These are phyloP conservation scores for Pseudonitzschia pungens DNA, from an alignment of 108 stramenopile species.

Conservation along the genomic window DNA sequence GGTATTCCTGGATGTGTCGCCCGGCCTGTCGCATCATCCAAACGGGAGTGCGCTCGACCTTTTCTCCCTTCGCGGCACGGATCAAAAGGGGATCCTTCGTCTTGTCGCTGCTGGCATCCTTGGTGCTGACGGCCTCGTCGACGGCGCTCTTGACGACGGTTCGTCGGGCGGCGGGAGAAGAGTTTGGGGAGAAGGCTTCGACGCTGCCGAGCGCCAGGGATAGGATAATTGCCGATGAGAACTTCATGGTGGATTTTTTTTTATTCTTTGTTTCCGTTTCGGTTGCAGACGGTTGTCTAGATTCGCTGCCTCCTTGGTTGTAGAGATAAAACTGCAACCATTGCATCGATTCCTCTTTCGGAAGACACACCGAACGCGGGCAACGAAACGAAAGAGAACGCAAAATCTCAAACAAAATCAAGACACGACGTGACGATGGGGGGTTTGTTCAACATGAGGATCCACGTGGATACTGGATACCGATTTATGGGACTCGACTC, in stretches of 20 bases:
- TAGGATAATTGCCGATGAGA: slow-evolving; percentile 20
- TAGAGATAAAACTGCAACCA: too few species aligned
- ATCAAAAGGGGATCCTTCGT: slow-evolving; percentile 82
- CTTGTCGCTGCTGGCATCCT: background rate
- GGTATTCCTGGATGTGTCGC: slow-evolving; percentile 95
- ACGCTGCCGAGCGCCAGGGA: slow-evolving; percentile 8
- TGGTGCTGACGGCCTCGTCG: slow-evolving; percentile 29
- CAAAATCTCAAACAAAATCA: slow-evolving; percentile 8
- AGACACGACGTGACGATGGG: background rate
- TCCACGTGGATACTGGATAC: slow-evolving; percentile 12
- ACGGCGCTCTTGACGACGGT: slow-evolving; percentile 31
- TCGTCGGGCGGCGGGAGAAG: slow-evolving; percentile 17
- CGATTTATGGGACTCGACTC: background rate
- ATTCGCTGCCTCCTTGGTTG: background rate
- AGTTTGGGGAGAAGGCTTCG: slow-evolving; percentile 29
- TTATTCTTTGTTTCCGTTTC: background rate
- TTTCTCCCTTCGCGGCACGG: slow-evolving; percentile 95
- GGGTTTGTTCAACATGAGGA: slow-evolving; percentile 16
- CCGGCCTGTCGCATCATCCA: slow-evolving; percentile 99
- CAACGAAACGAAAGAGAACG: slow-evolving; percentile 2
- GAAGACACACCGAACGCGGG: background rate
- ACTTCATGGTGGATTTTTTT: slow-evolving; percentile 27
- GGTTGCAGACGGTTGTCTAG: background rate
- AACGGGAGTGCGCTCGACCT: slow-evolving; percentile 94
- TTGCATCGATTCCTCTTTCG: too few species aligned